Percentiles rank a stretch among this genome's conserved stretches.
These are phyloP conservation scores for Aspergillus indologenus DNA, from an alignment of 495 filamentous ascomycete species.

Conservation along the genomic window DNA sequence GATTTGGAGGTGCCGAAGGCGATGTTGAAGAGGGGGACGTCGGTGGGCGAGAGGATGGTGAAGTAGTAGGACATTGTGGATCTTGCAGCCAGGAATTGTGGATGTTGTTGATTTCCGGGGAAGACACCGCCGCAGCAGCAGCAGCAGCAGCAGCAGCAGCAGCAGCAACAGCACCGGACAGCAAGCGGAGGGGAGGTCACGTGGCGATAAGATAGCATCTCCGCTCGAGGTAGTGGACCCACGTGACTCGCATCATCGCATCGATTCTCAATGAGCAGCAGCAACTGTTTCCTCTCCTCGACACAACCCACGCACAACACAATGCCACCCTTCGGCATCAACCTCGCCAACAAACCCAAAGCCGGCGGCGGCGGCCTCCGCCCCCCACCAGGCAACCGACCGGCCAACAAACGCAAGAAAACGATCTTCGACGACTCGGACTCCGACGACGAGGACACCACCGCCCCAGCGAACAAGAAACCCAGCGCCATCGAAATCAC, in stretches of 20 bases:
- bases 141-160: too few species aligned
- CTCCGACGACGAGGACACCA: constrained; percentile 45
- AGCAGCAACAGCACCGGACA: too few species aligned
- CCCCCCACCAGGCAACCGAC: constrained; percentile 13
- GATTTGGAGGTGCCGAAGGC: constrained; percentile 94
- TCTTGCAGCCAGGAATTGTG: neutral
- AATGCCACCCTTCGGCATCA: constrained; percentile 57
- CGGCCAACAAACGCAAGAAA: constrained; percentile 46
- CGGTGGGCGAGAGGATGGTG: constrained; percentile 86
- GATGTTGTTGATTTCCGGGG: neutral
- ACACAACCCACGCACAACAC: constrained; percentile 31
- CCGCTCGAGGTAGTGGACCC: constrained; percentile 5
- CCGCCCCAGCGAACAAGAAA: constrained; percentile 24
- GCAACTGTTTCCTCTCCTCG: too few species aligned
- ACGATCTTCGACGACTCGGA: constrained; percentile 49
- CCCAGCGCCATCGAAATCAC: constrained; percentile 33
- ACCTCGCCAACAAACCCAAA: constrained; percentile 45
- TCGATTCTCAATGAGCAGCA: neutral
- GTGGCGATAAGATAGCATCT: constrained; percentile 21
- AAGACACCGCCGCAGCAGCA: too few species aligned
- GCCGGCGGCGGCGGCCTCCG: constrained; percentile 25
- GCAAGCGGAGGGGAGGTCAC: constrained; percentile 9
- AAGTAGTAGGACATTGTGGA: constrained; percentile 91
- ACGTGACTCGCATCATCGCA: constrained; percentile 1
- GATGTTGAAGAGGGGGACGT: constrained; percentile 92